Percentiles rank a stretch among this genome's conserved stretches.
Evolutionary conservation across 2,329 filamentous ascomycete species (phyloP).

Genomic region (Didymosphaeria variabile): DNA sequence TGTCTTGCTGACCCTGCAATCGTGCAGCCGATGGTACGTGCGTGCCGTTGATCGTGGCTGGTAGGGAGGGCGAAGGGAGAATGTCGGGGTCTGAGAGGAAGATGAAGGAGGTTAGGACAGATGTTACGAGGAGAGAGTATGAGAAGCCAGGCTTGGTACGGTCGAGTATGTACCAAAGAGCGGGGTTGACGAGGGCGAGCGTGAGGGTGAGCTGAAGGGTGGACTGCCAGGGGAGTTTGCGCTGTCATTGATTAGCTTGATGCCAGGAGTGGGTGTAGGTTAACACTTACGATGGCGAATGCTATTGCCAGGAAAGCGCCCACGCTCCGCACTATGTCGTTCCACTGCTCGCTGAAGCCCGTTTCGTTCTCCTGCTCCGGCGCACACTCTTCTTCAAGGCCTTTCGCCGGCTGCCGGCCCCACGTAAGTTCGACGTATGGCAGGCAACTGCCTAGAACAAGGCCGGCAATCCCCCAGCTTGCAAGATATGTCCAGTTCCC

Average conservation of each 20-base stretch:
- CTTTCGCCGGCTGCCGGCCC: constrained; percentile 60
- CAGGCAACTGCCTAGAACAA: constrained; percentile 78
- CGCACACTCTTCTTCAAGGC: constrained; percentile 5
- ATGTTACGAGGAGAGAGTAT: constrained; percentile 76
- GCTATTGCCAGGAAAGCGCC: constrained; percentile 78
- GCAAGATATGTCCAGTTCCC: constrained; percentile 72
- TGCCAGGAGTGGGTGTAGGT: background rate
- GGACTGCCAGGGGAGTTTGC: constrained; percentile 91
- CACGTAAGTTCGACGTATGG: constrained; percentile 86
- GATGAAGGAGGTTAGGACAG: constrained; percentile 76
- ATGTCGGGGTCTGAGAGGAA: constrained; percentile 80
- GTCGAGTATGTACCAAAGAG: constrained; percentile 96
- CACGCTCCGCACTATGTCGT: constrained; percentile 72
- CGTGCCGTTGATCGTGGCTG: constrained; percentile 35
- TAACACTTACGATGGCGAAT: constrained; percentile 79
- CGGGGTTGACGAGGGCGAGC: constrained; percentile 88
- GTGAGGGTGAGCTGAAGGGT: constrained; percentile 92
- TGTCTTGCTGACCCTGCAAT: constrained; percentile 21
- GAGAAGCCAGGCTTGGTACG: constrained; percentile 85
- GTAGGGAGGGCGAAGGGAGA: constrained; percentile 64
- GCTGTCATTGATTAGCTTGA: constrained; percentile 58
- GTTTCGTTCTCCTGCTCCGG: constrained; percentile 37
- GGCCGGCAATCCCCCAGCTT: constrained; percentile 83
- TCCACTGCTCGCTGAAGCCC: constrained; percentile 72
- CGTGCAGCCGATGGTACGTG: constrained; percentile 22